phyloP scores from a whole-genome alignment of 2,329 filamentous ascomycete genomes.

The Aspergillus terreus region DNA sequence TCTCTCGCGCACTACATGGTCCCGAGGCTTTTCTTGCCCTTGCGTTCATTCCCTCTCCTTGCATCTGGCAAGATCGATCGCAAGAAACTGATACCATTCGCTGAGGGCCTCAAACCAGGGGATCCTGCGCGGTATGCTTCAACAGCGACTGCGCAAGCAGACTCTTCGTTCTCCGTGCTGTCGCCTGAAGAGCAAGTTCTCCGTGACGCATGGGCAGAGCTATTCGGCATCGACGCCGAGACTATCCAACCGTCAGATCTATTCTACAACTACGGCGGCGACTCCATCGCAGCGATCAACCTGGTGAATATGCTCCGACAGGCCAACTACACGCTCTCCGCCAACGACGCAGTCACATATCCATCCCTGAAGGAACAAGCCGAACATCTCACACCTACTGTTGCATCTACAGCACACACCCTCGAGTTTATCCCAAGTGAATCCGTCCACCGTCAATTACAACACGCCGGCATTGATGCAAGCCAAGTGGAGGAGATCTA shows the following conservation, averaged over 20 bases:
- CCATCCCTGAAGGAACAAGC: conserved; percentile 8
- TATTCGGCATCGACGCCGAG: conserved; percentile 4
- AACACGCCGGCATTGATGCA: background rate
- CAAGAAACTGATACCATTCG: conserved; percentile 3
- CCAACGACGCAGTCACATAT: conserved; percentile 12
- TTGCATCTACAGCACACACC: background rate
- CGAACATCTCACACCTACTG: background rate
- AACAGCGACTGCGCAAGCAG: background rate
- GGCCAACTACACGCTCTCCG: conserved; percentile 10
- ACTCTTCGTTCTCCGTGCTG: background rate
- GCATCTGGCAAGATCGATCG: conserved; percentile 6
- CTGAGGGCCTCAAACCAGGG: background rate
- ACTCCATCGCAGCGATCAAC: conserved; percentile 17
- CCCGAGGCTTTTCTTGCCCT: conserved; percentile 3
- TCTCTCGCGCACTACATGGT: conserved; percentile 4
- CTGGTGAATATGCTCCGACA: conserved; percentile 11
- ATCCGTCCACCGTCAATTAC: background rate
- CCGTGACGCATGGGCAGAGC: conserved; percentile 8
- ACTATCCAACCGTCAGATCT: conserved; percentile 4
- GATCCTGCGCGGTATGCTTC: background rate
- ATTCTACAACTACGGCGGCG: conserved; percentile 14
- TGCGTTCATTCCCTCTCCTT: conserved; percentile 3
- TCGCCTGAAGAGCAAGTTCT: conserved; percentile 6
- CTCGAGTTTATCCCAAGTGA: background rate
- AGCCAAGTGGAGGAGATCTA: conserved; percentile 5